Evolutionary conservation across 2,329 filamentous ascomycete species (phyloP).

Genomic region (Penicillium digitatum): DNA sequence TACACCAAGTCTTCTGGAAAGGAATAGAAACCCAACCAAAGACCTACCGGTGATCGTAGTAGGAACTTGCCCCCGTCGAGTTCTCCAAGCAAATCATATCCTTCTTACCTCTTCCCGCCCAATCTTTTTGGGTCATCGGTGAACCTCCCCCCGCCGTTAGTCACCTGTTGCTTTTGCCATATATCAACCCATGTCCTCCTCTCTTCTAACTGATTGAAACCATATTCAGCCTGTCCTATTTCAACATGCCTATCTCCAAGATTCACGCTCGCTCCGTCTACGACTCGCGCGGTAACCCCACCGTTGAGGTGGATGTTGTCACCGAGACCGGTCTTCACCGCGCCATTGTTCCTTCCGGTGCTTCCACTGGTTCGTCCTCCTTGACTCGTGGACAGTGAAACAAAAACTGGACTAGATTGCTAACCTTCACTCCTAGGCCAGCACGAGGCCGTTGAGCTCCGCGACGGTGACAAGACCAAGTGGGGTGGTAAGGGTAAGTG

Average conservation of each 20-base stretch:
- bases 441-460: slow-evolving; percentile 87
- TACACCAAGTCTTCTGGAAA: slow-evolving; percentile 12
- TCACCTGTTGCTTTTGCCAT: slow-evolving; percentile 23
- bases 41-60: slow-evolving; percentile 16
- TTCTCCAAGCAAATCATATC: slow-evolving; percentile 20
- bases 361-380: slow-evolving; percentile 73
- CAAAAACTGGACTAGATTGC: slow-evolving; percentile 1
- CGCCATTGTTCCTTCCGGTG: slow-evolving; percentile 94
- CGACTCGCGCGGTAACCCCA: slow-evolving; percentile 98
- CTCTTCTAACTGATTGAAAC: slow-evolving; percentile 27
- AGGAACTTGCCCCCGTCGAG: slow-evolving; percentile 15
- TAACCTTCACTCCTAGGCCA: slow-evolving; percentile 56
- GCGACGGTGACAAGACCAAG: slow-evolving; percentile 81
- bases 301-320: slow-evolving; percentile 95
- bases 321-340: slow-evolving; percentile 96
- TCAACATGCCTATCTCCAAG: slow-evolving; percentile 83
- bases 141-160: slow-evolving; percentile 36
- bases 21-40: slow-evolving; percentile 2
- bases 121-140: slow-evolving; percentile 42
- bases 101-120: slow-evolving; percentile 19
- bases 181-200: slow-evolving; percentile 15
- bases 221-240: slow-evolving; percentile 22
- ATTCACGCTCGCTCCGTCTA: slow-evolving; percentile 92
- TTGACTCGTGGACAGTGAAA: neutral
- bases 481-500: slow-evolving; percentile 74